A percentile compares a stretch with the other conserved stretches of the same genome.
Conservation (phyloP, 1,139 yeast species). For the Saccharomyces pastorianus region DNA sequence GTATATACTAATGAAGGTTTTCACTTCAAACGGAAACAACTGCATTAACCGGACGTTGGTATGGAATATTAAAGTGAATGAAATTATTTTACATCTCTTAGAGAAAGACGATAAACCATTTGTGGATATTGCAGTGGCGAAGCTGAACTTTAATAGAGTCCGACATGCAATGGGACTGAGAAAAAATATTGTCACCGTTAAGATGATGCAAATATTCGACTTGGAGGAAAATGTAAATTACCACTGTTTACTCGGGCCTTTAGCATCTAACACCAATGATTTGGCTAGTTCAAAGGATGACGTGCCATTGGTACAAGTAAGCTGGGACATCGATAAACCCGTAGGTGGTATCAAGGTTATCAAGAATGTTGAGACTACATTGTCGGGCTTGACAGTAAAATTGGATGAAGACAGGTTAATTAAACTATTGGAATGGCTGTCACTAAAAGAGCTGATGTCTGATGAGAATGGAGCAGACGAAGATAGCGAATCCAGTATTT, state of each 20-base stretch:
- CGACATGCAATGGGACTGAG: slow-evolving; percentile 59
- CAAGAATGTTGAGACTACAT: slow-evolving; percentile 43
- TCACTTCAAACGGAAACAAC: slow-evolving; percentile 25
- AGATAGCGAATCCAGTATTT: slow-evolving; percentile 7
- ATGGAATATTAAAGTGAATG: slow-evolving; percentile 66
- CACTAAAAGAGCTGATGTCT: slow-evolving; percentile 36
- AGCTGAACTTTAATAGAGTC: slow-evolving; percentile 52
- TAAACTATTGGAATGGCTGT: slow-evolving; percentile 47
- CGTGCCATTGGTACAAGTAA: slow-evolving; percentile 37
- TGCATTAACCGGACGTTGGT: slow-evolving; percentile 27
- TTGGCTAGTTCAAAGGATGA: slow-evolving; percentile 7
- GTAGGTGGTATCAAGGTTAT: slow-evolving; percentile 63
- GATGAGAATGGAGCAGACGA: slow-evolving; percentile 11
- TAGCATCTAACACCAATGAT: slow-evolving; percentile 3
- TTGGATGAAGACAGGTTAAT: slow-evolving; percentile 56
- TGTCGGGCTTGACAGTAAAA: slow-evolving; percentile 49
- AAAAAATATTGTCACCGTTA: slow-evolving; percentile 49
- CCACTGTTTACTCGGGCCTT: slow-evolving; percentile 65
- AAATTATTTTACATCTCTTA: slow-evolving; percentile 63
- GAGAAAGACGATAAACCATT: slow-evolving; percentile 56
- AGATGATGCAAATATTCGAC: slow-evolving; percentile 64
- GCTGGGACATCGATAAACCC: slow-evolving; percentile 61
- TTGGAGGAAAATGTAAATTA: slow-evolving; percentile 51
- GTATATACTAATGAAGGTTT: slow-evolving; percentile 30
- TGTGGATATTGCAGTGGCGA: slow-evolving; percentile 62